phyloP scores from a whole-genome alignment of 2,329 filamentous ascomycete genomes.

The Fusarium verticillioides region DNA sequence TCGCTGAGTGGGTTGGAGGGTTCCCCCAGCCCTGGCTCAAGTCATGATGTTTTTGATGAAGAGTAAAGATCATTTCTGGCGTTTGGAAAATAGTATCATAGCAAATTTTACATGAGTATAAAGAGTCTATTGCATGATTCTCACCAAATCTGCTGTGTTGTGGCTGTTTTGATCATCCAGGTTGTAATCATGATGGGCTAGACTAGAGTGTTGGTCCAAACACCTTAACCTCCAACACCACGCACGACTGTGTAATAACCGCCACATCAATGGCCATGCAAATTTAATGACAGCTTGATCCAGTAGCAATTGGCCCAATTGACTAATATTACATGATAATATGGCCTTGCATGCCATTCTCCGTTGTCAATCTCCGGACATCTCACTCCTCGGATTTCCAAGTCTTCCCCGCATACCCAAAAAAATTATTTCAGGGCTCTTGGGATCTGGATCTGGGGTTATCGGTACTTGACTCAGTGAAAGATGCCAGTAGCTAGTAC shows the following conservation, averaged over 20 bases:
- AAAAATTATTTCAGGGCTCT: conserved; percentile 1
- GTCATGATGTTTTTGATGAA: conserved; percentile 29
- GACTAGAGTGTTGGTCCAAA: background rate
- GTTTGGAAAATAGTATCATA: conserved; percentile 26
- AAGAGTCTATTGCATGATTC: background rate
- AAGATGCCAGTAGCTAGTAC: conserved; percentile 4
- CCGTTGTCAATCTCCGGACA: conserved; percentile 24
- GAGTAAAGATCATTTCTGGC: conserved; percentile 6
- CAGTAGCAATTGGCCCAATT: background rate
- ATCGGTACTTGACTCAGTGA: conserved; percentile 40
- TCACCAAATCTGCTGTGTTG: background rate
- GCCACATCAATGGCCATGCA: background rate
- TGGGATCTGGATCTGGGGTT: conserved; percentile 18
- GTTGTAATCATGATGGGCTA: conserved; percentile 12
- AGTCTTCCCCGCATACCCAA: conserved; percentile 29
- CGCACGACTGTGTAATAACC: background rate
- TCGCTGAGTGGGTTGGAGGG: conserved; percentile 75
- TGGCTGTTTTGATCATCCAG: background rate
- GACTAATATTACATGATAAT: conserved; percentile 21
- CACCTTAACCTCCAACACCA: background rate
- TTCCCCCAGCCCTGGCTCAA: conserved; percentile 47
- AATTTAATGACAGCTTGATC: background rate
- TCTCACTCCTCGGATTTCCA: conserved; percentile 25
- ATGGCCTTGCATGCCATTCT: conserved; percentile 11
- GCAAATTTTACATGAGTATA: background rate